Percentiles rank a stretch among this genome's conserved stretches.
Evolutionary conservation across 192 early-diverging fungal genomes (phyloP).

Genomic region (Tieghemiomyces parasiticus): DNA sequence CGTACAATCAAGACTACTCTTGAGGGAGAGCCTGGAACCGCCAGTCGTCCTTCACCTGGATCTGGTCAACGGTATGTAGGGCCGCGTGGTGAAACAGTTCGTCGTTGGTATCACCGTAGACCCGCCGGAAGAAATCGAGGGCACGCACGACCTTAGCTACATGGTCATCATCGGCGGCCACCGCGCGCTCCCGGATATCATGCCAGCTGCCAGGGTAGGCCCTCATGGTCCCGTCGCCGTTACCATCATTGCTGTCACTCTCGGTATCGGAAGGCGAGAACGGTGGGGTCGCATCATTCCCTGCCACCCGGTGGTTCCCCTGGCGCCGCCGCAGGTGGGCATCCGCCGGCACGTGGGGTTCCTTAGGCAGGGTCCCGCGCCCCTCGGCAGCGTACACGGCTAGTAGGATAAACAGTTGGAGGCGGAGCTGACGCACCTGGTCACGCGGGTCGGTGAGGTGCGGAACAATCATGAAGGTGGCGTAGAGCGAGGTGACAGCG

Average conservation of each 20-base stretch:
- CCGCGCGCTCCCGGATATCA: not conserved
- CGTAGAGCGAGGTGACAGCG: not conserved
- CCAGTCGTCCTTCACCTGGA: not conserved
- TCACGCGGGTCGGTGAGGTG: not conserved
- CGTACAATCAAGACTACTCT: too few species aligned
- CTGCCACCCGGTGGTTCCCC: not conserved
- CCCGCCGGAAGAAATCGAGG: not conserved
- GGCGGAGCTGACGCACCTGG: not conserved
- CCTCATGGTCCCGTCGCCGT: too few species aligned
- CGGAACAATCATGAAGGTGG: not conserved
- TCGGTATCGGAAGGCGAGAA: too few species aligned
- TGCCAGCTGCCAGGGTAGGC: too few species aligned
- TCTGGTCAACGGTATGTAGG: not conserved
- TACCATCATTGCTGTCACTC: not conserved
- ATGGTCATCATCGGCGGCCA: not conserved
- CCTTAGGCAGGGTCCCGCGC: not conserved
- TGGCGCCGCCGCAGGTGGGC: not conserved
- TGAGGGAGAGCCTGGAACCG: not conserved
- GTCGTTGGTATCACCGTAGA: not conserved
- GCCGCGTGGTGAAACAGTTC: not conserved
- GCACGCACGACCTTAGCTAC: constrained; percentile 2
- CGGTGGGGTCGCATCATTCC: not conserved
- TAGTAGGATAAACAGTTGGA: not conserved
- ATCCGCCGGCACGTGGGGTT: not conserved
- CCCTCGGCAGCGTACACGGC: not conserved